Conservation (phyloP, 2,329 filamentous ascomycete species). For the Colletotrichum salicis region DNA sequence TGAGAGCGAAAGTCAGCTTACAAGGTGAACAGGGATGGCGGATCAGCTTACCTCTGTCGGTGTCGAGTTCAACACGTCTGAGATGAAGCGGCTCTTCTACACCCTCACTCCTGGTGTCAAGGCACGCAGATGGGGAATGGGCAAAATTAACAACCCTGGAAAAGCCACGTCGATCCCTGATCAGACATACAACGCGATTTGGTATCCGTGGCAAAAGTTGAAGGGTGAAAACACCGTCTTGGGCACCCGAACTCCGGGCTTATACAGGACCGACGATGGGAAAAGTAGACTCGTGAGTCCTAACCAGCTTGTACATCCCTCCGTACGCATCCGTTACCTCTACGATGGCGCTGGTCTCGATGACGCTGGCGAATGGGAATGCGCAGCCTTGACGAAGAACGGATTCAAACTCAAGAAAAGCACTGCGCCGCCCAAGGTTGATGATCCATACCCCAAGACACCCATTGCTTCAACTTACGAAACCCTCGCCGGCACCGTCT, state of each 20-base stretch:
- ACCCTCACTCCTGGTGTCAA: slow-evolving; percentile 25
- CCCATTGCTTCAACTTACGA: slow-evolving; percentile 25
- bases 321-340: slow-evolving; percentile 46
- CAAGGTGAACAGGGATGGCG: slow-evolving; percentile 35
- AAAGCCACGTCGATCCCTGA: slow-evolving; percentile 24
- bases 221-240: slow-evolving; percentile 15
- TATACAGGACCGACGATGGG: slow-evolving; percentile 38
- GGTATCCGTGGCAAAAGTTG: slow-evolving; percentile 20
- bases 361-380: slow-evolving; percentile 41
- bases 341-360: slow-evolving; percentile 43
- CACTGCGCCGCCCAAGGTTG: not conserved
- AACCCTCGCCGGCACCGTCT: slow-evolving; percentile 18
- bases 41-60: slow-evolving; percentile 40
- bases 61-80: slow-evolving; percentile 38
- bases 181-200: slow-evolving; percentile 3
- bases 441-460: not conserved
- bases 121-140: slow-evolving; percentile 36
- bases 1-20: not conserved
- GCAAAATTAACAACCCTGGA: slow-evolving; percentile 36
- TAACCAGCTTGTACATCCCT: slow-evolving; percentile 45
- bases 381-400: slow-evolving; percentile 34
- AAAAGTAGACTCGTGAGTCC: slow-evolving; percentile 17
- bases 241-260: slow-evolving; percentile 39
- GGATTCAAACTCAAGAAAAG: slow-evolving; percentile 27
- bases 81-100: slow-evolving; percentile 38